Conservation (phyloP, 129 eudicot species). For the Scalesia atractyloides region DNA sequence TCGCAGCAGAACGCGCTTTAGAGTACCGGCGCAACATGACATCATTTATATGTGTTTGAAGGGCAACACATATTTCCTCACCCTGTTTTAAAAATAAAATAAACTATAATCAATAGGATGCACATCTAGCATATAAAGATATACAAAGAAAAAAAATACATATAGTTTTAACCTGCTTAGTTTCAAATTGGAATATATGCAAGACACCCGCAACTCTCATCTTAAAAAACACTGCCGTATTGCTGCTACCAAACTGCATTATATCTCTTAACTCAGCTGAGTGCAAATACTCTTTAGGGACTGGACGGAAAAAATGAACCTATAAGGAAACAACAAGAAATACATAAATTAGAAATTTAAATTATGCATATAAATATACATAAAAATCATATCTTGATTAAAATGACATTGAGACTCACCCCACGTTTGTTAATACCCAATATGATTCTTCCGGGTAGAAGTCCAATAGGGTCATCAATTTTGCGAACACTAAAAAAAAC, state of each 20-base stretch:
- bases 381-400: slow-evolving; percentile 8
- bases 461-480: slow-evolving; percentile 99
- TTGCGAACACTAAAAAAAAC: slow-evolving; percentile 95
- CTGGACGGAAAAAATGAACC: slow-evolving; percentile 99
- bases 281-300: slow-evolving; percentile 95
- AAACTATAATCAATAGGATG: not conserved
- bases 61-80: slow-evolving; percentile 99
- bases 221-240: slow-evolving; percentile 95
- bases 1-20: slow-evolving; percentile 70
- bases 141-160: not conserved
- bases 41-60: slow-evolving; percentile 98
- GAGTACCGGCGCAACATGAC: slow-evolving; percentile 98
- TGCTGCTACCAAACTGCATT: slow-evolving; percentile 99
- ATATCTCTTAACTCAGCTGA: slow-evolving; percentile 98
- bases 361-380: not conserved
- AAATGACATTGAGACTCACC: slow-evolving; percentile 44
- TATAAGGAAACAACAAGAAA: slow-evolving; percentile 26
- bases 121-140: not conserved
- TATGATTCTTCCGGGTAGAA: slow-evolving; percentile 86
- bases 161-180: slow-evolving; percentile 71
- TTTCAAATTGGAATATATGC: slow-evolving; percentile 97
- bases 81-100: slow-evolving; percentile 52
- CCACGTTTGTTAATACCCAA: slow-evolving; percentile 98
- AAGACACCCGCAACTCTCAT: slow-evolving; percentile 99
- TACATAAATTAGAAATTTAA: not conserved